Evolutionary conservation across 2,329 filamentous ascomycete species (phyloP).

Genomic region (Aspergillus udagawae): DNA sequence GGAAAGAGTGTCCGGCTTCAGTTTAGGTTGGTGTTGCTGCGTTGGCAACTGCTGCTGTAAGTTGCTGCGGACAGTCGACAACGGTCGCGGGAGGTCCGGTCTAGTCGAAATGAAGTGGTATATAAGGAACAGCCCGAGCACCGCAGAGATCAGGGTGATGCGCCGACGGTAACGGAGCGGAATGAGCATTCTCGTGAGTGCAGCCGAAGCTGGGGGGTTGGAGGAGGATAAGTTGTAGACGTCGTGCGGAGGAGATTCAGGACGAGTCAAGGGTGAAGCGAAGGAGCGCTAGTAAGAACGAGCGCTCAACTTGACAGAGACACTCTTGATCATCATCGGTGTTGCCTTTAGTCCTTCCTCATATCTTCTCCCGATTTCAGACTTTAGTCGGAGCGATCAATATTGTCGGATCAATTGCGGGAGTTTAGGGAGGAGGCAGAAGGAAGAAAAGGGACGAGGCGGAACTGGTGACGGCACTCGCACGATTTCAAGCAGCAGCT

Average conservation of each 20-base stretch:
- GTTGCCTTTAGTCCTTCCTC: background rate
- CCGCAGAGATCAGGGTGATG: conserved; percentile 48
- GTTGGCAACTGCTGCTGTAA: conserved; percentile 41
- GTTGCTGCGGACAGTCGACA: background rate
- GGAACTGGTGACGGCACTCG: background rate
- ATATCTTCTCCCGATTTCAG: background rate
- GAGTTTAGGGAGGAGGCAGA: background rate
- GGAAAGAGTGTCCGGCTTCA: background rate
- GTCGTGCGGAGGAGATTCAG: conserved; percentile 3
- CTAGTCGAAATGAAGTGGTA: conserved; percentile 57
- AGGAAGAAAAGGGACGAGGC: background rate
- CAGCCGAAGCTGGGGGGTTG: background rate
- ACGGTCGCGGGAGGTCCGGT: conserved; percentile 52
- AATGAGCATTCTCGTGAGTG: conserved; percentile 38
- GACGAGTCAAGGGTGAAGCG: background rate
- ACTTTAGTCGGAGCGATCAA: background rate
- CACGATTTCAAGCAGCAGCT: too few relatives aligned
- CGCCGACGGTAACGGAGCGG: conserved; percentile 32
- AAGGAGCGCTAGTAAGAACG: conserved; percentile 2
- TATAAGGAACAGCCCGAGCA: conserved; percentile 54
- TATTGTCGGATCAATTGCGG: background rate
- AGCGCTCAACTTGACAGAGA: conserved; percentile 7
- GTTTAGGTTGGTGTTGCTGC: conserved; percentile 7
- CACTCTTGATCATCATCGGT: conserved; percentile 6
- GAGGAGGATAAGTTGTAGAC: conserved; percentile 1